Conservation (phyloP, 225 moss, liverwort and hornwort genomes). For the Marchantia paleacea region DNA sequence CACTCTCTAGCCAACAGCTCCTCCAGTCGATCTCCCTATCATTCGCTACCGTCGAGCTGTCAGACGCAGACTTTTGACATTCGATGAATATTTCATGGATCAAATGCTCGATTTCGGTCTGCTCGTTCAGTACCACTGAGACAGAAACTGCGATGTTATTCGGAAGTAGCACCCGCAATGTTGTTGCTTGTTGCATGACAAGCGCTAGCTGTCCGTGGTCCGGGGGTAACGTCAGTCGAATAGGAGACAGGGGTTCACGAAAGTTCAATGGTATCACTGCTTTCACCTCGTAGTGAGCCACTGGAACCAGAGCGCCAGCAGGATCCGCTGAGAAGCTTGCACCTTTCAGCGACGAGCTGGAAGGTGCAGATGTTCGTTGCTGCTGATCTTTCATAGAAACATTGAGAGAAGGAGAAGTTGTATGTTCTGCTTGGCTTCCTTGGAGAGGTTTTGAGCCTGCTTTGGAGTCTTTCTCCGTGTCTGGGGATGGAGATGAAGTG, state of each 20-base stretch:
- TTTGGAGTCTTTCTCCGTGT: not conserved
- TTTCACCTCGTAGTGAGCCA: not conserved
- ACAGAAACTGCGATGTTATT: not conserved
- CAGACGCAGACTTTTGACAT: not conserved
- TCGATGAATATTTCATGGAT: not conserved
- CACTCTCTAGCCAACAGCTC: not conserved
- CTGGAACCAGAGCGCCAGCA: not conserved
- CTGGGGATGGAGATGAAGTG: not conserved
- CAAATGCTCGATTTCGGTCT: not conserved
- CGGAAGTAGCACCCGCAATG: constrained; percentile 10
- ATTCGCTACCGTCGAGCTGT: not conserved
- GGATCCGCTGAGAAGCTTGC: not conserved
- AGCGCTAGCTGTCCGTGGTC: not conserved
- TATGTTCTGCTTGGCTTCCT: not conserved
- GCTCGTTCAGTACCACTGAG: not conserved
- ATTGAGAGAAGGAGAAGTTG: not conserved
- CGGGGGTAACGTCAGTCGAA: not conserved
- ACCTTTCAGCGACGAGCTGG: not conserved
- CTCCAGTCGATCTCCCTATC: constrained; percentile 3
- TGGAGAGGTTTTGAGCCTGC: not conserved
- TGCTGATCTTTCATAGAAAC: not conserved
- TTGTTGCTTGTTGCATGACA: not conserved
- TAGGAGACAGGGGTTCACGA: not conserved
- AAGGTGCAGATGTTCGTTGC: not conserved
- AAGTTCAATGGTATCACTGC: not conserved